Evolutionary conservation across 306 rosid species (phyloP).

Genomic region (Cercis canadensis): DNA sequence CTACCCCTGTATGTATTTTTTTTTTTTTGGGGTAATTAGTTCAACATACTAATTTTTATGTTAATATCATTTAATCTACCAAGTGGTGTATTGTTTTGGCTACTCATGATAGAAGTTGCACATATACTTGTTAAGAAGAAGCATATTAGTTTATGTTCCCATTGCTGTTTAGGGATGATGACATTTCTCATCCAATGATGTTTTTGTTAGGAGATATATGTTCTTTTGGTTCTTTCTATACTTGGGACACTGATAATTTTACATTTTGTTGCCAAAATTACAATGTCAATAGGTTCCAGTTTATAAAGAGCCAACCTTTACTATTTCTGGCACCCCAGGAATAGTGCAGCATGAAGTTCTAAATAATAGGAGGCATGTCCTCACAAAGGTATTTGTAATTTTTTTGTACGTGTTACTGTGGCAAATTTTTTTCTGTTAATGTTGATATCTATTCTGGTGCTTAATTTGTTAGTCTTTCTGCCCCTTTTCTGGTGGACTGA

Average conservation of each 20-base stretch:
- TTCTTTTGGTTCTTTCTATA: conserved; percentile 36
- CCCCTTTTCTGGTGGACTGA: conserved; percentile 33
- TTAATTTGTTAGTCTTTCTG: conserved; percentile 19
- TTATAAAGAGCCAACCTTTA: conserved; percentile 78
- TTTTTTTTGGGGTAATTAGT: background rate
- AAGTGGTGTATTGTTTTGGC: conserved; percentile 21
- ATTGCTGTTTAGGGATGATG: conserved; percentile 3
- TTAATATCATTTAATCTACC: background rate
- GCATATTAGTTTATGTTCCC: conserved; percentile 20
- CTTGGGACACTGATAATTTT: conserved; percentile 34
- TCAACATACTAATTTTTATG: conserved; percentile 7
- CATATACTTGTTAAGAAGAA: conserved; percentile 28
- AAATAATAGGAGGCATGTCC: conserved; percentile 91
- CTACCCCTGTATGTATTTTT: conserved; percentile 73
- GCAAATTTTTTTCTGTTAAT: conserved; percentile 14
- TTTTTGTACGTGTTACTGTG: conserved; percentile 28
- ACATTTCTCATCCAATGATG: conserved; percentile 28
- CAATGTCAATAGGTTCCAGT: conserved; percentile 72
- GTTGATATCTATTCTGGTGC: conserved; percentile 22
- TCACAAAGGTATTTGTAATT: conserved; percentile 79
- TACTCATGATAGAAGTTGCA: conserved; percentile 27
- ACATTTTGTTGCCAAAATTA: conserved; percentile 34
- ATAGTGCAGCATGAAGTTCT: conserved; percentile 91
- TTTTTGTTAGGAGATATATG: conserved; percentile 33
- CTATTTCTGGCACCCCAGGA: conserved; percentile 86